Evolutionary conservation across 2,329 filamentous ascomycete genomes (phyloP), one percentile per base, ranked within the genome.

Genomic region (Dactylellina parvicollis): DNA sequence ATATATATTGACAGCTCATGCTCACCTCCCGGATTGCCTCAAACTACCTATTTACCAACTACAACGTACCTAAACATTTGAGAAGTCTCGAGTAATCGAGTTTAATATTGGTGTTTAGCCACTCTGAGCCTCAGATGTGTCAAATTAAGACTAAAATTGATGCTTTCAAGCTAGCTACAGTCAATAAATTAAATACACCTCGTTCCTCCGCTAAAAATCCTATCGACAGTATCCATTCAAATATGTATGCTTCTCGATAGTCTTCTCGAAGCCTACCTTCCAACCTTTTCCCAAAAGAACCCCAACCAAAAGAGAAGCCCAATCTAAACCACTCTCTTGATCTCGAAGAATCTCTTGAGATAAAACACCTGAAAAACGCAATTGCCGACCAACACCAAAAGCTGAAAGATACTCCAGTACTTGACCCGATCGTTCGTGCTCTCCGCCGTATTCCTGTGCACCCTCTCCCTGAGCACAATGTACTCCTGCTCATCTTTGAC

Each of bases 351-450:
- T 80, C 95, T 88, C 84, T 96, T 95, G 81, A 99, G 83, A 93
- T 95, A 99, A 94, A 95, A 99, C 76, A 99, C 94, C 84, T 99
- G 95, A 85, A 99, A 99, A 77, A 97, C 84, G 74, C 92, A 95
- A 84, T 98, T 92, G 79, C 90, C 92, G 76, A 96, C 85, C 75
- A 99, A 87, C 55, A 98, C 89, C 65, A 88, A 86, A 76, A 99
- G 88, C 83, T 99, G 93, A 82, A 98, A 98, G 78, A 98, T 87
- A 82, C 95, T 97, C 95, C 95, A 99, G 95, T 95, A 99, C 85
- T 99, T 99, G 81, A 99, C 95, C 77, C 95, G 87, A 78, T 88
- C 87, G 82, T 99, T 99, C 79, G 95, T 99, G 86, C 93, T 97
- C 85, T 99, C 95, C 76, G 95, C 95, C 8, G 95, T 99, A 84